Evolutionary conservation across 176 grass and related monocot genomes (phyloP).

Genomic region (Zoysia pacifica): DNA sequence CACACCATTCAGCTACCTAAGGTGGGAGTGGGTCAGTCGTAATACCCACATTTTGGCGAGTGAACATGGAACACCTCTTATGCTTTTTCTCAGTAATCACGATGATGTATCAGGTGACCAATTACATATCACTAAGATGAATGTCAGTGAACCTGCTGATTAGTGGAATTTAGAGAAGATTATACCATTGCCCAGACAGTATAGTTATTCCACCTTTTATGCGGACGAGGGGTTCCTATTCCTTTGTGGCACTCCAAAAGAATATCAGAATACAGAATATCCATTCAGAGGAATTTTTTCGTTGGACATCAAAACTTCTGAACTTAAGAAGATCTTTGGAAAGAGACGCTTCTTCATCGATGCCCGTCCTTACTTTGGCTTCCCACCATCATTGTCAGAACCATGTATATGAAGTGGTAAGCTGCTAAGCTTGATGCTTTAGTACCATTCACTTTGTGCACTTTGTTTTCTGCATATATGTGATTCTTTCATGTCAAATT

Average conservation of each 20-base stretch:
- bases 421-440: not conserved
- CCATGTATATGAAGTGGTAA: constrained; percentile 38
- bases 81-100: not conserved
- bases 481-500: not conserved
- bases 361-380: not conserved
- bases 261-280: not conserved
- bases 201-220: not conserved
- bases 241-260: not conserved
- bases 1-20: not conserved
- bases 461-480: not conserved
- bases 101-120: not conserved
- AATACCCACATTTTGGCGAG: too few relatives aligned
- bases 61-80: not conserved
- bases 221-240: constrained; percentile 26
- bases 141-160: not conserved
- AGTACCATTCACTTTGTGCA: not conserved
- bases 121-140: not conserved
- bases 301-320: constrained; percentile 7
- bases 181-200: not conserved
- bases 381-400: constrained; percentile 24
- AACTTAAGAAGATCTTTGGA: not conserved
- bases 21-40: too few relatives aligned
- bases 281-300: not conserved
- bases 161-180: not conserved
- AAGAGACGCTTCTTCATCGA: too few relatives aligned